phyloP scores from a whole-genome alignment of 306 rosid genomes.

The Vigna reflexopilosa region DNA sequence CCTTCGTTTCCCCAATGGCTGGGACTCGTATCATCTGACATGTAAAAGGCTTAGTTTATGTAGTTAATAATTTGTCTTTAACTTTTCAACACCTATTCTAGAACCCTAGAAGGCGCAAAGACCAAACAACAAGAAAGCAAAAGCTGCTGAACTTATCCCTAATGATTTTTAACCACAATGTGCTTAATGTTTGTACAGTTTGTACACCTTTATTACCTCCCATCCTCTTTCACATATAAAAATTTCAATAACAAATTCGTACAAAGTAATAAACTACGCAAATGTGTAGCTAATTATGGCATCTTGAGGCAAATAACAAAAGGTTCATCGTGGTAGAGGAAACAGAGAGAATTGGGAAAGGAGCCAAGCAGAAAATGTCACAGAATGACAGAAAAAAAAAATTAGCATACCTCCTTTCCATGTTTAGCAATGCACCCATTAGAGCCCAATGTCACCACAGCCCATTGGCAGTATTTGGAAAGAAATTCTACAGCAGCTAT shows the following conservation, averaged over 20 bases:
- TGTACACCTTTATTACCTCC: background rate
- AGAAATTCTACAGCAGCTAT: conserved; percentile 73
- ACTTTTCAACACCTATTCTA: conserved; percentile 12
- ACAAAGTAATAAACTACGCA: background rate
- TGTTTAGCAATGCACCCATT: conserved; percentile 94
- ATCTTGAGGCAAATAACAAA: conserved; percentile 15
- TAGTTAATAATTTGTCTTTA: background rate
- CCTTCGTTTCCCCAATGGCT: conserved; percentile 79
- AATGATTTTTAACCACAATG: conserved; percentile 12
- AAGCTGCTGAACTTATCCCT: conserved; percentile 2
- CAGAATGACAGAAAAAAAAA: conserved; percentile 8
- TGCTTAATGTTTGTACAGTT: conserved; percentile 10
- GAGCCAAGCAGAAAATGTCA: background rate
- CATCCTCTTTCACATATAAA: background rate
- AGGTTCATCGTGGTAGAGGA: background rate
- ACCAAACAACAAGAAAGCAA: conserved; percentile 29
- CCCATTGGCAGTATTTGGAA: conserved; percentile 80
- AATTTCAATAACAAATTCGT: background rate
- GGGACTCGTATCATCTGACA: conserved; percentile 73
- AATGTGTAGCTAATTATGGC: conserved; percentile 3
- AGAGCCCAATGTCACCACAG: conserved; percentile 88
- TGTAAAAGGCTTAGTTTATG: conserved; percentile 4
- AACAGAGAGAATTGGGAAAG: background rate
- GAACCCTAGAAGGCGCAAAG: conserved; percentile 1
- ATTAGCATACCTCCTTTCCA: conserved; percentile 74